These are phyloP conservation scores for Hypoxylon sp. DNA, from an alignment of 2,329 filamentous ascomycete species.

Conservation along the genomic window DNA sequence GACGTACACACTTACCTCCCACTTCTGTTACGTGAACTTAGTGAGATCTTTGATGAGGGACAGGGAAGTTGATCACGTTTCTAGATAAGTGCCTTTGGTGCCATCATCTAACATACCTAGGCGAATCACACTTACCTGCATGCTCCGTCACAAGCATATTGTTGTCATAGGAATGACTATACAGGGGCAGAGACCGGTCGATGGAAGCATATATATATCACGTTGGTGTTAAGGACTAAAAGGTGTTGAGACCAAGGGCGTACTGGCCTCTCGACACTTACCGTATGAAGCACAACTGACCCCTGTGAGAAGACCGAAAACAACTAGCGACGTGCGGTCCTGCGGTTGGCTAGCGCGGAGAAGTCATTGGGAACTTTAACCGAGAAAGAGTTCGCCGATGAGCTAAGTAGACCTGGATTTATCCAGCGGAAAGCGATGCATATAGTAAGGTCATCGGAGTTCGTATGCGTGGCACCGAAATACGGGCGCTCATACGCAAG, in stretches of 20 bases:
- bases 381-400: slow-evolving; percentile 5
- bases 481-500: background rate
- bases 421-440: slow-evolving; percentile 3
- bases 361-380: slow-evolving; percentile 5
- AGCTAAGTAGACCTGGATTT: slow-evolving; percentile 12
- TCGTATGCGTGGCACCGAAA: slow-evolving; percentile 1
- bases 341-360: slow-evolving; percentile 2
- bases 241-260: background rate
- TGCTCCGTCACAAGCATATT: background rate
- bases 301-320: slow-evolving; percentile 7
- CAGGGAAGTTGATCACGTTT: background rate
- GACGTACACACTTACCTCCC: slow-evolving; percentile 30
- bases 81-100: background rate
- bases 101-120: background rate
- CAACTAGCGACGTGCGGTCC: slow-evolving; percentile 17
- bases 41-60: background rate
- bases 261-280: background rate
- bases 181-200: background rate
- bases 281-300: slow-evolving; percentile 14
- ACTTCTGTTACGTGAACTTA: slow-evolving; percentile 15
- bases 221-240: background rate
- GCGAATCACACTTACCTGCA: background rate
- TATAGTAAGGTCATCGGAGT: slow-evolving; percentile 1
- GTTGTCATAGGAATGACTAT: background rate
- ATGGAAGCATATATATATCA: slow-evolving; percentile 5